Percentiles rank a stretch among this genome's conserved stretches.
These are phyloP conservation scores for Begonia masoniana DNA, from an alignment of 306 rosid genomes.

Conservation along the genomic window DNA sequence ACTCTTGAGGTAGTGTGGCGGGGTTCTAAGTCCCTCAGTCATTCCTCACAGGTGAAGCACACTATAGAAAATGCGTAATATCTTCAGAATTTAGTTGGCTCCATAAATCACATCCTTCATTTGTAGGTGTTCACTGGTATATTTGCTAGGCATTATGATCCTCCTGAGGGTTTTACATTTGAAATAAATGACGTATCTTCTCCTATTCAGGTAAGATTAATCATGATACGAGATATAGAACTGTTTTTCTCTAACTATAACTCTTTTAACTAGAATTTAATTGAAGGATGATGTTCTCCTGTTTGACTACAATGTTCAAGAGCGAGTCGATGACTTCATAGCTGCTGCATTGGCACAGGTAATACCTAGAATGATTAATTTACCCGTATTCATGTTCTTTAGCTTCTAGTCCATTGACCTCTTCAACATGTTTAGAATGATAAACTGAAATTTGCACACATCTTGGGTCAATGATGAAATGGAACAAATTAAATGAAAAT, in stretches of 20 bases:
- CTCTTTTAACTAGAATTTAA: constrained; percentile 3
- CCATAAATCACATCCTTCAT: not conserved
- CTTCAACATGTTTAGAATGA: too few species aligned
- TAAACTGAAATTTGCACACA: too few species aligned
- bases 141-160: constrained; percentile 64
- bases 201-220: constrained; percentile 42
- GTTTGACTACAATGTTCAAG: constrained; percentile 66
- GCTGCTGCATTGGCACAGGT: constrained; percentile 68
- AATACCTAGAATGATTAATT: constrained; percentile 6
- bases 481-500: too few species aligned
- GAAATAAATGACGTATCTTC: constrained; percentile 55
- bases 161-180: constrained; percentile 46
- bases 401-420: too few species aligned
- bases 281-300: constrained; percentile 53
- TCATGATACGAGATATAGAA: too few species aligned
- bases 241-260: too few species aligned
- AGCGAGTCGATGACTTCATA: constrained; percentile 64
- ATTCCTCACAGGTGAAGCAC: constrained; percentile 23
- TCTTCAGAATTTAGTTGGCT: not conserved
- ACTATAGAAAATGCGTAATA: not conserved
- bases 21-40: constrained; percentile 25
- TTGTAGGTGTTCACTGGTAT: constrained; percentile 64
- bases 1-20: constrained; percentile 33
- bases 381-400: too few species aligned
- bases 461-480: too few species aligned